These are phyloP conservation scores for Sclerotinia nivalis DNA, from an alignment of 2,329 filamentous ascomycete species.

Conservation along the genomic window DNA sequence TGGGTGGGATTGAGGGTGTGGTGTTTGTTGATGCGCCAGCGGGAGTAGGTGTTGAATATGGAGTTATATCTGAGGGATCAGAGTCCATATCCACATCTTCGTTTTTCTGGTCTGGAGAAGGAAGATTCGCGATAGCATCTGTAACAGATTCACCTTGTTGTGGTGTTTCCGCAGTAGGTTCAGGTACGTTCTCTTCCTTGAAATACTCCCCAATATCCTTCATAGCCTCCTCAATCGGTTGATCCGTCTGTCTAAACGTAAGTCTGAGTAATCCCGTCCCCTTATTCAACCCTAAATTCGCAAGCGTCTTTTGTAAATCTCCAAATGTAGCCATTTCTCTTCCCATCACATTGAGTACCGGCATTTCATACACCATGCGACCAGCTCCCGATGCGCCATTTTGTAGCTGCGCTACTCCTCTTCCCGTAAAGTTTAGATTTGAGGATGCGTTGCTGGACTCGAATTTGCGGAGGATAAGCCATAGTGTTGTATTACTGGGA, in stretches of 20 bases:
- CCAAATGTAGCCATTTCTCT: slow-evolving; percentile 73
- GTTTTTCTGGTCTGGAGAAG: slow-evolving; percentile 22
- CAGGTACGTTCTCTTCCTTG: slow-evolving; percentile 39
- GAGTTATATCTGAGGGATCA: slow-evolving; percentile 10
- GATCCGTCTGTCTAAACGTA: slow-evolving; percentile 72
- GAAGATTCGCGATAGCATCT: slow-evolving; percentile 28
- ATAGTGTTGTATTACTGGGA: slow-evolving; percentile 82
- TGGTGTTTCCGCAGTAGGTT: slow-evolving; percentile 26
- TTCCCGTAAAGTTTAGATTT: slow-evolving; percentile 78
- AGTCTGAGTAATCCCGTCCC: slow-evolving; percentile 79
- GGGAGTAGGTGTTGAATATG: slow-evolving; percentile 4
- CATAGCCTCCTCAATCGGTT: slow-evolving; percentile 84
- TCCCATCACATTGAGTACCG: slow-evolving; percentile 80
- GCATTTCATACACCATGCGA: slow-evolving; percentile 83
- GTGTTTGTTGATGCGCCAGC: slow-evolving; percentile 13
- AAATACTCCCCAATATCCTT: slow-evolving; percentile 77
- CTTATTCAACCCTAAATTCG: slow-evolving; percentile 82
- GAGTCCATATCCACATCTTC: slow-evolving; percentile 25
- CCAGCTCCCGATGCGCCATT: slow-evolving; percentile 59
- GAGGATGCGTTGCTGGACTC: slow-evolving; percentile 64
- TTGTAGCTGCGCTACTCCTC: slow-evolving; percentile 67
- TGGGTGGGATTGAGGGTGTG: neutral
- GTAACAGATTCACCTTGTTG: slow-evolving; percentile 27
- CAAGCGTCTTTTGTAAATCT: slow-evolving; percentile 86
- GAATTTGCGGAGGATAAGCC: slow-evolving; percentile 87